Evolutionary conservation across 306 rosid species (phyloP).

Genomic region (Malus fusca): DNA sequence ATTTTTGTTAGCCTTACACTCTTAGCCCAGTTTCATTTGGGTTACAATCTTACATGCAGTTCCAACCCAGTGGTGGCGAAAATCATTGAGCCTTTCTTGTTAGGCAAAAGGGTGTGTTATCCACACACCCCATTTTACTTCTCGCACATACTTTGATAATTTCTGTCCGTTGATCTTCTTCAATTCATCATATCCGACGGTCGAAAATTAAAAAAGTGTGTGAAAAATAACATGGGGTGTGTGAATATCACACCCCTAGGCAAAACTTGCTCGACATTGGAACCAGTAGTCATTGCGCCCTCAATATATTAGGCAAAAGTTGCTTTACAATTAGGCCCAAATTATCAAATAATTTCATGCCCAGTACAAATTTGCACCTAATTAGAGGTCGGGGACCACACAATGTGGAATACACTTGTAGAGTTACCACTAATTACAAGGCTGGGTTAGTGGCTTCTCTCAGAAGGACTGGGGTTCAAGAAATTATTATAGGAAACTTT

Average conservation of each 20-base stretch:
- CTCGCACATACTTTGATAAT: too few species aligned
- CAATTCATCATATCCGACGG: too few species aligned
- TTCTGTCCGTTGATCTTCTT: too few species aligned
- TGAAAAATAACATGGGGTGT: too few species aligned
- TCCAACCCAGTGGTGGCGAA: background rate
- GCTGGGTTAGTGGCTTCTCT: conserved; percentile 52
- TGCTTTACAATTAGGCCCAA: background rate
- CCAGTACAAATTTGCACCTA: background rate
- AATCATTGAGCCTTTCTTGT: background rate
- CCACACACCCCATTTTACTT: too few species aligned
- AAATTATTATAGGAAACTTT: too few species aligned
- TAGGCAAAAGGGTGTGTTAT: too few species aligned
- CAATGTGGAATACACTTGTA: conserved; percentile 3
- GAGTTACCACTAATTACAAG: conserved; percentile 4
- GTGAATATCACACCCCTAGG: background rate
- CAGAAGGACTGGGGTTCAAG: background rate
- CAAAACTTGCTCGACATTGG: background rate
- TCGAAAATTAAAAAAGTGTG: too few species aligned
- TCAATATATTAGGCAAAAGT: background rate
- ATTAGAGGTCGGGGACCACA: conserved; percentile 12
- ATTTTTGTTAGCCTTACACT: too few species aligned
- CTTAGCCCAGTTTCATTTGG: background rate
- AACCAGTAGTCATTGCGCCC: background rate
- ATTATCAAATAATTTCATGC: too few species aligned
- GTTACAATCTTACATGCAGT: background rate